Conservation (phyloP, 768 basidiomycete genomes). For the Pisolithus orientalis region DNA sequence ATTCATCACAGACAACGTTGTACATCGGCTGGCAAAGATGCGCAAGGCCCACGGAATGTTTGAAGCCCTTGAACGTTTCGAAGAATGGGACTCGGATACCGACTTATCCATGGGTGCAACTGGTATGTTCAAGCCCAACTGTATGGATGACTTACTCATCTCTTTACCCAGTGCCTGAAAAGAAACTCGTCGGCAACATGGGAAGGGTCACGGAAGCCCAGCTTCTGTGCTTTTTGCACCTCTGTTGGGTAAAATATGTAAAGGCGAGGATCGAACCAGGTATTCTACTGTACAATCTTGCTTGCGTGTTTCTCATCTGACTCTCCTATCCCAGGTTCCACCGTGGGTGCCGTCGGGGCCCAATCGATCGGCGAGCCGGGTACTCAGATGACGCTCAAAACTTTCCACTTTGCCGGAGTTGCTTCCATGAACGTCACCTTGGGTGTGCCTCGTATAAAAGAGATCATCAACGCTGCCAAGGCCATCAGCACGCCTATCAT, state of each 20-base stretch:
- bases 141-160: neutral
- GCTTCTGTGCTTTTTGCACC: conserved; percentile 70
- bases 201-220: conserved; percentile 84
- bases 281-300: conserved; percentile 18
- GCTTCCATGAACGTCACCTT: conserved; percentile 99
- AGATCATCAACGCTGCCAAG: conserved; percentile 99
- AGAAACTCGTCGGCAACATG: conserved; percentile 80
- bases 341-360: conserved; percentile 96
- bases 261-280: conserved; percentile 97
- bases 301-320: neutral
- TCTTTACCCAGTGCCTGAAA: conserved; percentile 47
- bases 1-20: conserved; percentile 68
- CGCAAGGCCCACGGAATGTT: conserved; percentile 77
- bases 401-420: conserved; percentile 99
- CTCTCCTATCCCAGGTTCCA: conserved; percentile 57
- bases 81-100: conserved; percentile 73
- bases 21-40: conserved; percentile 54
- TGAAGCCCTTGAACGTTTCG: conserved; percentile 66
- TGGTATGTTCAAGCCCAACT: conserved; percentile 35
- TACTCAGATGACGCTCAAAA: conserved; percentile 99
- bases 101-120: conserved; percentile 73
- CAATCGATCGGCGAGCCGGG: conserved; percentile 99
- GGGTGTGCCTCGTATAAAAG: conserved; percentile 99
- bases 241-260: conserved; percentile 88
- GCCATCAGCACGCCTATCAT: conserved; percentile 96